Evolutionary conservation across 2,329 filamentous ascomycete species (phyloP).

Genomic region (Colletotrichum plurivorum): DNA sequence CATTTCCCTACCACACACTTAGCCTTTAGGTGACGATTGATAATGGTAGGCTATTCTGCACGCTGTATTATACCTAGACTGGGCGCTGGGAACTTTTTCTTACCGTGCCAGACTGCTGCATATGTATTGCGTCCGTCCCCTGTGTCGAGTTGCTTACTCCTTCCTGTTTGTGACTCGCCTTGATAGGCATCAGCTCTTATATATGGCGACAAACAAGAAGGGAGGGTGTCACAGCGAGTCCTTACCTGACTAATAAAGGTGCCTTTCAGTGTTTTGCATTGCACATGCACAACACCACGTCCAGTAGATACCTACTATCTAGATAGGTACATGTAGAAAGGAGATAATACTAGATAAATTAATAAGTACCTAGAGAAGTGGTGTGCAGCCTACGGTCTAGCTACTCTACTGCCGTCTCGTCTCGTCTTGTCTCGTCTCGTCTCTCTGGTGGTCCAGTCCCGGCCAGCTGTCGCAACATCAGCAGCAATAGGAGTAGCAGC

Average conservation of each 20-base stretch:
- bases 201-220: neutral
- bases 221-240: too few relatives aligned
- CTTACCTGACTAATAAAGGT: too few relatives aligned
- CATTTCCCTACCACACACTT: conserved; percentile 2
- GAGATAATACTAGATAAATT: too few relatives aligned
- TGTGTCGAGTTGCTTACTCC: conserved; percentile 8
- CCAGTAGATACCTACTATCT: too few relatives aligned
- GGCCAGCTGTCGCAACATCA: neutral
- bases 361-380: too few relatives aligned
- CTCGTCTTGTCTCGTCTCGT: conserved; percentile 21
- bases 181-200: neutral
- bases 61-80: neutral
- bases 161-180: neutral
- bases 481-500: neutral
- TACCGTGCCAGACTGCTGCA: neutral
- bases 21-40: neutral
- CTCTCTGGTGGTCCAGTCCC: neutral
- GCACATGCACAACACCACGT: too few relatives aligned
- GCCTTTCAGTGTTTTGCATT: too few relatives aligned
- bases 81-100: conserved; percentile 1
- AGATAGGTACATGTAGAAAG: too few relatives aligned
- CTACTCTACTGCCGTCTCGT: too few relatives aligned
- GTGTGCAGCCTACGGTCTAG: too few relatives aligned
- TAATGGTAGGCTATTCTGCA: neutral
- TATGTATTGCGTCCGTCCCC: neutral